Evolutionary conservation across 2,329 filamentous ascomycete species (phyloP).

Genomic region (Talaromyces sp.): DNA sequence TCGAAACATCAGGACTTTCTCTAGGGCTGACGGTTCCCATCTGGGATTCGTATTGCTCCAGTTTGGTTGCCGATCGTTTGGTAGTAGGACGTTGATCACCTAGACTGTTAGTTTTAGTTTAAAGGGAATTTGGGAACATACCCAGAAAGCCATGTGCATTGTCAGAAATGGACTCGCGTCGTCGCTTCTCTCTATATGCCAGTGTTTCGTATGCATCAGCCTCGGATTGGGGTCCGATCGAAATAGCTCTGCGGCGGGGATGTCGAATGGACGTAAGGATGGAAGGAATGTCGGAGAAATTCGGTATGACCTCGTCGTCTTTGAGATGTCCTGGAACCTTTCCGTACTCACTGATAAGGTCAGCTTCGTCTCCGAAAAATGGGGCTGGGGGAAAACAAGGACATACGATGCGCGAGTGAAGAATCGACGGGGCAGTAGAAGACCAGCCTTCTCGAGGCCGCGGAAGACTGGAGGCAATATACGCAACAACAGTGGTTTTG

Average conservation of each 20-base stretch:
- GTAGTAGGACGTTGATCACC: slow-evolving; percentile 21
- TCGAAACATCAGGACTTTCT: slow-evolving; percentile 26
- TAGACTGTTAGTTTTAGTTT: not conserved
- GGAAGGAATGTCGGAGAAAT: slow-evolving; percentile 79
- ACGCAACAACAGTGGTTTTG: slow-evolving; percentile 78
- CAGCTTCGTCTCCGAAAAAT: not conserved
- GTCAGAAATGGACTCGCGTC: slow-evolving; percentile 58
- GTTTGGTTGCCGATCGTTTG: slow-evolving; percentile 46
- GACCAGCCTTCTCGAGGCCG: slow-evolving; percentile 72
- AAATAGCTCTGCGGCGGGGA: slow-evolving; percentile 74
- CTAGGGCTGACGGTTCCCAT: slow-evolving; percentile 64
- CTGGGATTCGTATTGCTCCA: slow-evolving; percentile 67
- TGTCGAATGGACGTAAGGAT: slow-evolving; percentile 79
- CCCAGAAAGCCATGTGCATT: slow-evolving; percentile 15
- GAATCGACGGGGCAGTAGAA: slow-evolving; percentile 81
- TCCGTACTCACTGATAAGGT: slow-evolving; percentile 63
- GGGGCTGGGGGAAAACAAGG: too few species aligned
- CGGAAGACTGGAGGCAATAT: slow-evolving; percentile 83
- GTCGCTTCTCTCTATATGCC: slow-evolving; percentile 75
- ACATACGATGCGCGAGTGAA: slow-evolving; percentile 77
- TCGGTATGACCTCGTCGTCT: slow-evolving; percentile 85
- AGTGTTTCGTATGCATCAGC: slow-evolving; percentile 95
- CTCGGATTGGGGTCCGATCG: slow-evolving; percentile 89
- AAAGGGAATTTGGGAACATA: slow-evolving; percentile 10
- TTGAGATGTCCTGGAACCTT: slow-evolving; percentile 70